Conservation (phyloP, 768 basidiomycete species). For the Boletus vermiculosoides region DNA sequence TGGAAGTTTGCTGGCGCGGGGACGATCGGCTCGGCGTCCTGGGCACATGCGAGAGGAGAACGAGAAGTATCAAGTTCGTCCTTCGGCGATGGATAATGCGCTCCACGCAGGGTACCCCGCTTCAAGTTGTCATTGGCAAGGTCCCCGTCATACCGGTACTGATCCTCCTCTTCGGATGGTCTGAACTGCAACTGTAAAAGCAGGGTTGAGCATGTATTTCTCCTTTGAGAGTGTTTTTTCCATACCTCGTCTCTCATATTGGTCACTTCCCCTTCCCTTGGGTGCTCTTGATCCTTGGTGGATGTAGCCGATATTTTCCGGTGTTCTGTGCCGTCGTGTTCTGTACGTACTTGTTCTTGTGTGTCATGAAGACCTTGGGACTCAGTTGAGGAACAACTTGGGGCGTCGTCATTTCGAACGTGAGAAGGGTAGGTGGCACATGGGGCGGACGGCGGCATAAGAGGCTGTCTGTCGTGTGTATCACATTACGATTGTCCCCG, state of each 20-base stretch:
- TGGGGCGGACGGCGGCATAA: not conserved
- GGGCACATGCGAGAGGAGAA: not conserved
- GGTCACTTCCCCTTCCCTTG: not conserved
- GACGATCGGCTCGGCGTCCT: not conserved
- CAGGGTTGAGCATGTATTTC: not conserved
- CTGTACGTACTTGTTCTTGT: not conserved
- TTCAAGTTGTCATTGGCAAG: no score
- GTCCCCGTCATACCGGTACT: no score
- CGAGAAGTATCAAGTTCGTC: not conserved
- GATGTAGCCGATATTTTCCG: no score
- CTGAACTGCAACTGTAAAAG: not conserved
- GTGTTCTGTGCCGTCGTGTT: not conserved
- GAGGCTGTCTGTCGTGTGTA: constrained; percentile 4
- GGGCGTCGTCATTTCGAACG: not conserved
- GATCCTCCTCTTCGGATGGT: no score
- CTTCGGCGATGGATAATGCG: not conserved
- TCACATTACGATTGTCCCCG: not conserved
- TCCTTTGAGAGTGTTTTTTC: not conserved
- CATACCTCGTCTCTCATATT: constrained; percentile 3
- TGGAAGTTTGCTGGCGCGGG: not conserved
- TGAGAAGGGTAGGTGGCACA: not conserved
- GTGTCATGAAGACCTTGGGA: not conserved
- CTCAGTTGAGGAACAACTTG: not conserved
- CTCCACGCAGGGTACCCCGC: no score
- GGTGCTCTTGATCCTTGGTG: no score